Evolutionary conservation across 805 yeast genomes (phyloP).

Genomic region (Vanderwaltozyma polyspora): DNA sequence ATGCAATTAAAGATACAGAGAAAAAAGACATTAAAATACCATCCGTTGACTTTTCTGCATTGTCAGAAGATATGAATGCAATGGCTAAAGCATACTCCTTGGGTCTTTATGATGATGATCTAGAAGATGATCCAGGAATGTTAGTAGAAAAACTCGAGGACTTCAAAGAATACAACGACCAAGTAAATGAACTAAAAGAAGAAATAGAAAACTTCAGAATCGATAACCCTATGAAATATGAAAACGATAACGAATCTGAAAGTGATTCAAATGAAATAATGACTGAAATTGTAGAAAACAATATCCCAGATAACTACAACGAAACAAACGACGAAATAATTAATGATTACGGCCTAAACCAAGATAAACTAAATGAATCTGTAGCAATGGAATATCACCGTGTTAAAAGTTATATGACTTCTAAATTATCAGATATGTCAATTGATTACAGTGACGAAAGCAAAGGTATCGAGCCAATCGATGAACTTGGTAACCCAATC

Average conservation of each 20-base stretch:
- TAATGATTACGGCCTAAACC: constrained; percentile 12
- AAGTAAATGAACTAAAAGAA: constrained; percentile 29
- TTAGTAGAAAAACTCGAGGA: constrained; percentile 44
- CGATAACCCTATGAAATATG: constrained; percentile 8
- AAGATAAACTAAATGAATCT: constrained; percentile 34
- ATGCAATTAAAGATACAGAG: constrained; percentile 4
- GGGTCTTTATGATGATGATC: constrained; percentile 53
- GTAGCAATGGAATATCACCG: constrained; percentile 46
- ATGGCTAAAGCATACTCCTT: constrained; percentile 51
- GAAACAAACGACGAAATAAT: constrained; percentile 7
- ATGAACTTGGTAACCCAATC: constrained; percentile 47
- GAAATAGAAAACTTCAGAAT: constrained; percentile 18
- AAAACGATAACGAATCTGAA: constrained; percentile 4
- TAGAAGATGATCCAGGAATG: constrained; percentile 40
- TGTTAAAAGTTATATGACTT: constrained; percentile 34
- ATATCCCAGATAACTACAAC: constrained; percentile 17
- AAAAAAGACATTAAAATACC: constrained; percentile 13
- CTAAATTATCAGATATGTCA: not conserved
- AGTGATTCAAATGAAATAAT: constrained; percentile 21
- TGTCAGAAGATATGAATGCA: constrained; percentile 39
- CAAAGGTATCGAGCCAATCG: constrained; percentile 55
- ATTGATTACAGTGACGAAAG: constrained; percentile 37
- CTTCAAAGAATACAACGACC: constrained; percentile 39
- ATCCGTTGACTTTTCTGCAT: constrained; percentile 30
- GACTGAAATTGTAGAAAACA: constrained; percentile 25